Base-by-base conservation (phyloP, 2,329 filamentous ascomycete genomes). In the Daldinia sp. region DNA sequence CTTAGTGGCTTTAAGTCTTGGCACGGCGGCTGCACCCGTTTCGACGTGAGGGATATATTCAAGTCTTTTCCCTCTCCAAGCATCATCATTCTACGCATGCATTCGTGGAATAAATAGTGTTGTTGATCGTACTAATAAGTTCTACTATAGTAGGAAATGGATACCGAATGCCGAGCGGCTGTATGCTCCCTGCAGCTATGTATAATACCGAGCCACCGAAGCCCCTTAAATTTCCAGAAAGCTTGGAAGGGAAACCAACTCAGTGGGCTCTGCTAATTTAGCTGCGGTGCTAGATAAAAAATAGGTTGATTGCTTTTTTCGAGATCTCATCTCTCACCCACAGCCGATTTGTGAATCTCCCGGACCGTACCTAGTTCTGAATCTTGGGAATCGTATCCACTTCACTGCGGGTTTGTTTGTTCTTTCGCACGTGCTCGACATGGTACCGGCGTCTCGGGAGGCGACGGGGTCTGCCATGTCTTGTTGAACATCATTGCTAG, bases 181-280 rank as follows among this genome's bases (percentile, higher is more conserved):
- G 44, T 51, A 62, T 65, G 26, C 48, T 56, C 59, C 61, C 56
- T 41, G 18, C 23, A 30, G 12, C n/a, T 20, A 23, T 23, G 20
- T 58, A 63, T 26, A n/a, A 57, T 13, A 41, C 37, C 46, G 42
- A 62, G 18, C 12, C 10, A 12, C 60, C 46, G 26, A 37, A 30
- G 9, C 67, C 48, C 64, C 57, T 67, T 67, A 61, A 69, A 55
- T 62, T 20, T 64, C 57, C 57, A 44, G 28, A 60, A 46, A 44
- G 56, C 46, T 37, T 55, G 51, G 33, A 30, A 53, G 6, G 33
- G 20, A 30, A 54, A 12, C 44, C 20, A 37, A 39, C n/a, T 53
- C 46, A 15, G 35, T 48, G 35, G 35, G 18, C 26, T 37, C 4
- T 54, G n/a, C 60, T 67, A 67, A 33, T 64, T 26, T 57, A 59